Base-by-base conservation (phyloP, 148 eudicot genomes). In the Diospyros lotus region DNA sequence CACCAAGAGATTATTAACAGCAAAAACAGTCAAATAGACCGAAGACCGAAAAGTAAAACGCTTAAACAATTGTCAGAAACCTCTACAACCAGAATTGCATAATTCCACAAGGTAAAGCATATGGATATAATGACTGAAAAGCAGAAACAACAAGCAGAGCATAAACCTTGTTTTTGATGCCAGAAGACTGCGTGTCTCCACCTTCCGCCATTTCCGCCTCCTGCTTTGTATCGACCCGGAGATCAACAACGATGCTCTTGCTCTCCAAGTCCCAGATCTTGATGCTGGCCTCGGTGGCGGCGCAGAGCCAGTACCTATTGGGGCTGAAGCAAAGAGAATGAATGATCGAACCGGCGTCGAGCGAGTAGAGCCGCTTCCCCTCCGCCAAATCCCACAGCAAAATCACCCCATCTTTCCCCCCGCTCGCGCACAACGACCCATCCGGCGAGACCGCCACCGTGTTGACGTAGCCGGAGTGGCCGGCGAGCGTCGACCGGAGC, bases 181-280 rank as follows among this genome's bases (percentile, higher is more conserved):
- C 77, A 66, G 81, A 74, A 13, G 89, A 60, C 56, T 81, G 73
- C 10, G 82, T 73, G 70, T 78, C 70, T 0, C 83, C 86, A 0
- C 83, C 91, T 5, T 87, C 90, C 14, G 76, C 73, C 80, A 81
- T 74, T 12, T 89, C 96, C 42, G 89, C 86, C 85, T 93, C 96
- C 0, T 76, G 79, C 90, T 89, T 93, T 40, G 92, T 71, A 61
- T 93, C 98, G 61, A 93, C 89, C 86, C 80, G 89, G 69, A 93
- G 84, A 71, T 93, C 98, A 45, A 88, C 94, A 51, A 93, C 96
- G 46, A 93, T 75, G 43, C 78, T 82, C 84, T 93, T 93, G 68
- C 92, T 89, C 82, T 90, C 96, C 82, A 93, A 79, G 63, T 93
- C 96, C 98, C 96, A 93, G 58, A 93, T 87, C 93, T 91, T 93